Percentiles rank a stretch among this genome's conserved stretches.
phyloP scores from a whole-genome alignment of 1,139 yeast genomes.

The Magnusiomyces paraingens region DNA sequence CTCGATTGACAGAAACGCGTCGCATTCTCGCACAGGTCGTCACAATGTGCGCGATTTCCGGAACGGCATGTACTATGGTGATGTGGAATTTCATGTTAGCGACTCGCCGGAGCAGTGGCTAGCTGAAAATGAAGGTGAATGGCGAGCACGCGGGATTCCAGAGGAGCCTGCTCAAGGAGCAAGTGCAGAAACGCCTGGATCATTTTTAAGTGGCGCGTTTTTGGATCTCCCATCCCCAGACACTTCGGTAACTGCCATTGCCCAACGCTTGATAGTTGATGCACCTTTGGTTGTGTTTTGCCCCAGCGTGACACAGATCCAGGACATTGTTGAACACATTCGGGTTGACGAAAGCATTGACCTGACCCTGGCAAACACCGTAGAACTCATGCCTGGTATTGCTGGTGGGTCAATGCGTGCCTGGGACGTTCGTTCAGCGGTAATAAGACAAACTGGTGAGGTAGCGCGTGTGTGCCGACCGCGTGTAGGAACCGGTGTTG shows the following conservation, averaged over 20 bases:
- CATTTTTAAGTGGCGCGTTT: slow-evolving; percentile 39
- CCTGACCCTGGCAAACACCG: slow-evolving; percentile 35
- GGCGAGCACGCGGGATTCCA: slow-evolving; percentile 7
- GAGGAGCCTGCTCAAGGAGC: slow-evolving; percentile 8
- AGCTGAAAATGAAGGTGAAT: slow-evolving; percentile 18
- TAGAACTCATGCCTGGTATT: slow-evolving; percentile 41
- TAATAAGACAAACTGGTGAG: slow-evolving; percentile 36
- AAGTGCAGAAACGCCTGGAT: slow-evolving; percentile 20
- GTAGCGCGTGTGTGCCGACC: slow-evolving; percentile 42
- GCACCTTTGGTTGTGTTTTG: slow-evolving; percentile 40
- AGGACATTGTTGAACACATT: slow-evolving; percentile 30
- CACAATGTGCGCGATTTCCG: slow-evolving; percentile 35
- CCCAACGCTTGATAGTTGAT: slow-evolving; percentile 35
- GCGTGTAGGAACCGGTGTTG: slow-evolving; percentile 40
- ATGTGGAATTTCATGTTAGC: slow-evolving; percentile 40
- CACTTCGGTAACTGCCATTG: slow-evolving; percentile 30
- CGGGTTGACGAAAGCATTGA: slow-evolving; percentile 29
- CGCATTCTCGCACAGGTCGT: slow-evolving; percentile 37
- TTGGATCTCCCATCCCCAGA: slow-evolving; percentile 42
- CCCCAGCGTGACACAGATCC: slow-evolving; percentile 43
- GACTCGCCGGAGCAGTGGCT: slow-evolving; percentile 41
- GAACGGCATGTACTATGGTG: slow-evolving; percentile 38
- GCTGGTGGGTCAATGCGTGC: slow-evolving; percentile 39
- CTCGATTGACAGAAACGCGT: slow-evolving; percentile 37
- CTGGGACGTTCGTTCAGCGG: slow-evolving; percentile 32